Evolutionary conservation across 108 stramenopile species (phyloP), one percentile per base, ranked within the genome.

Genomic region (Nannochloropsis salina): DNA sequence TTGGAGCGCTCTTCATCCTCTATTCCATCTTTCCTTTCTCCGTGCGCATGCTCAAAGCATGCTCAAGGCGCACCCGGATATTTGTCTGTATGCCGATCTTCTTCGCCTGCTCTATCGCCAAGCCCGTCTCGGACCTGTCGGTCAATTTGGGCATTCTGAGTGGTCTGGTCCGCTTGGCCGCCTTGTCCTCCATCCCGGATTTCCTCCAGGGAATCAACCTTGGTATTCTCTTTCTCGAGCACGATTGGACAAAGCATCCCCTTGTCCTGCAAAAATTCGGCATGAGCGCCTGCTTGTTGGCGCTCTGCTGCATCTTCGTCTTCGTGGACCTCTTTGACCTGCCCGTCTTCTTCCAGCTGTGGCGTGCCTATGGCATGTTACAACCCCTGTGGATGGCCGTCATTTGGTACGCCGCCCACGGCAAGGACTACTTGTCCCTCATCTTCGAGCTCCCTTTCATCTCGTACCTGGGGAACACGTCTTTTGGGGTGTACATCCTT

Each of bases 351-450:
- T 74, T 74, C 61, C 61, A 74, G 61, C 61, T 74, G 20, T 74
- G 61, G 61, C 61, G 61, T 74, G 61, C 61, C 6, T 74, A 74
- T 74, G 61, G 61, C 61, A 74, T 74, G 61, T n/a, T 74, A 2
- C 61, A 74, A n/a, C n/a, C n/a, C 61, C 4, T 74, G 20, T 74
- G 61, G 61, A 74, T 74, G 15, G 20, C 61, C 61, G 61, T 74
- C 20, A 74, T 74, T n/a, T 74, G 61, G 61, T 74, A 74, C n/a
- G 61, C 61, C 15, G 61, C 61, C 61, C 61, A 74, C 61, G 61
- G 61, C 20, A 74, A 74, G 61, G 61, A 74, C 61, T 74, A n/a
- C 61, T n/a, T 74, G 2, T 74, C 61, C 8, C 15, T 74, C n/a
- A 74, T 74, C 61, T 74, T 74, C 8, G 61, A 74, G 61, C 8